Evolutionary conservation across 345 rosid species (phyloP).

Genomic region (Sisymbrium irio): DNA sequence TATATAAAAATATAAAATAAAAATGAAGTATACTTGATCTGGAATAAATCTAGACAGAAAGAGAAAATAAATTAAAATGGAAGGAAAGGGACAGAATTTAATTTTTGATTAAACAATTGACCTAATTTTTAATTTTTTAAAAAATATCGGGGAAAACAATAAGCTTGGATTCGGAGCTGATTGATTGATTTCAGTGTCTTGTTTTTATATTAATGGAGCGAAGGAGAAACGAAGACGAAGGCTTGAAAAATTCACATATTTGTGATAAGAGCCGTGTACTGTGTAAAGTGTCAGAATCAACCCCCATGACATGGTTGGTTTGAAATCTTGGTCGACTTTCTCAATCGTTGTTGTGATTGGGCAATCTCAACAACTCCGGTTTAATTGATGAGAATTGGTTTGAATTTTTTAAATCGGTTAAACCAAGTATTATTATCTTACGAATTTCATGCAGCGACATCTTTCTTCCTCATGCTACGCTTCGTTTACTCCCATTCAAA

Average conservation of each 20-base stretch:
- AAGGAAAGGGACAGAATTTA: constrained; percentile 1
- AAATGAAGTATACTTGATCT: constrained; percentile 21
- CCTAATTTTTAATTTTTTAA: not conserved
- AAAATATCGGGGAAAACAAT: not conserved
- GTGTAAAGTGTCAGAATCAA: constrained; percentile 2
- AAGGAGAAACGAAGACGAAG: constrained; percentile 5
- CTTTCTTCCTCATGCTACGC: no score
- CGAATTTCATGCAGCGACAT: no score
- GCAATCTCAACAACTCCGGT: constrained; percentile 11
- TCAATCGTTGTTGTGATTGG: not conserved
- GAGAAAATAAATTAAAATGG: not conserved
- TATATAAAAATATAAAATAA: not conserved
- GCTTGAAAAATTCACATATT: not conserved
- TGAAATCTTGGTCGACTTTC: constrained; percentile 2
- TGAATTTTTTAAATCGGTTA: not conserved
- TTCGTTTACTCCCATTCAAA: no score
- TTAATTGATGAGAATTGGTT: not conserved
- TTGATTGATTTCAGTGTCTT: constrained; percentile 5
- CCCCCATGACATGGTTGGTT: constrained; percentile 1
- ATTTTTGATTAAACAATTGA: constrained; percentile 11
- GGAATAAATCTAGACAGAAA: constrained; percentile 18
- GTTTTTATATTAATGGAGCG: not conserved
- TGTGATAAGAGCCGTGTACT: not conserved
- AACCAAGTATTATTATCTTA: no score
- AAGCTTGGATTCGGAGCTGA: constrained; percentile 2